Percentiles rank a stretch among this genome's conserved stretches.
Conservation (phyloP, 1,139 yeast species). For the Tardiomyces depauwii region DNA sequence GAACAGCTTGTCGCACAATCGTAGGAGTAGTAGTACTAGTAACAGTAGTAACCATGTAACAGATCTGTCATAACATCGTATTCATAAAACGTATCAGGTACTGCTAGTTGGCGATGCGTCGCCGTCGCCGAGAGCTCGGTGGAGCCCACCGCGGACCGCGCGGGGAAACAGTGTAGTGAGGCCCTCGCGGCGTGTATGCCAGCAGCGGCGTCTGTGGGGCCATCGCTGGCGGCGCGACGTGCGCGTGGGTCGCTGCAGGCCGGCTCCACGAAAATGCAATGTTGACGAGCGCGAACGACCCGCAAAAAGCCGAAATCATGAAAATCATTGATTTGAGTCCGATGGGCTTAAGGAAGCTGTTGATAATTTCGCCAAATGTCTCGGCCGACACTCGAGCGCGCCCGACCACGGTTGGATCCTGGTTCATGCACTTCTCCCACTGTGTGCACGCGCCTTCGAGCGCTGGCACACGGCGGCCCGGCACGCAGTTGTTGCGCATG, state of each 20-base stretch:
- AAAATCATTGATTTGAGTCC: constrained; percentile 63
- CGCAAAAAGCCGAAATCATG: constrained; percentile 32
- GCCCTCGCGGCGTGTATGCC: background rate
- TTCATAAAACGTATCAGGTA: background rate
- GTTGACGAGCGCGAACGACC: constrained; percentile 32
- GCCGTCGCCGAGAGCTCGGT: background rate
- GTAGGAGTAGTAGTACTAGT: no score
- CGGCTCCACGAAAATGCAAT: constrained; percentile 1
- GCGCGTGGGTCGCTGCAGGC: background rate
- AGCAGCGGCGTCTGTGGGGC: background rate
- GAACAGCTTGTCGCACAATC: background rate
- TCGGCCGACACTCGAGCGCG: constrained; percentile 70
- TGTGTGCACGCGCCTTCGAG: constrained; percentile 57
- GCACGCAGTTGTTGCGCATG: constrained; percentile 57
- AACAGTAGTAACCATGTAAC: no score
- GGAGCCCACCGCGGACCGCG: background rate
- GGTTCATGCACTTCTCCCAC: constrained; percentile 80
- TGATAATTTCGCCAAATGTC: constrained; percentile 69
- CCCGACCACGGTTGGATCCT: constrained; percentile 74
- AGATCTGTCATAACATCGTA: no score
- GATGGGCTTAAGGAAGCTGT: constrained; percentile 65
- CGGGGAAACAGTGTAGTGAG: background rate
- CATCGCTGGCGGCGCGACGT: background rate
- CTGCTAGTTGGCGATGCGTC: background rate
- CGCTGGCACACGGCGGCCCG: constrained; percentile 49